Base-by-base conservation (phyloP, 768 basidiomycete genomes). In the Phanerodontia chrysosporium region DNA sequence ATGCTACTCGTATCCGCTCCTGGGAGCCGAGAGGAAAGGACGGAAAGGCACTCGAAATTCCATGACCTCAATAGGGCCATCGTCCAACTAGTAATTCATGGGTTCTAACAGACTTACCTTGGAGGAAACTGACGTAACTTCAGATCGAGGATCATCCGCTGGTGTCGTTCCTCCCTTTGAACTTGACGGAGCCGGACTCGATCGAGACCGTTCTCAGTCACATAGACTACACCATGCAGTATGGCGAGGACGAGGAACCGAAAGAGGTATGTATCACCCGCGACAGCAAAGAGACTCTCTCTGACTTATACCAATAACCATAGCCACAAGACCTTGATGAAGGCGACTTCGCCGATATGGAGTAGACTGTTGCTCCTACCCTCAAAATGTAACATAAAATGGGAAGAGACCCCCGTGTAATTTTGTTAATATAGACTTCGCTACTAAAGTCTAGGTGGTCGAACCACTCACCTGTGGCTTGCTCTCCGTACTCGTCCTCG, bases 71-170 rank as follows among this genome's bases (percentile, higher is more conserved):
- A 98, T 71, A 85, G 89, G 72, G 97, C 97, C 1, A 90, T 99
- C 59, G 97, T 97, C 0, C 91, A 95, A 67, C 78, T 99, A 65
- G 97, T 96, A 71, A 63, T 73, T 51, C n/a, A 18, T 29, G 32
- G 7, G 6, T 35, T 51, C 13, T 32, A 3, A n/a, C 49, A 29
- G 9, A 32, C 9, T 42, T 16, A 8, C 1, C 29, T n/a, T 32
- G 29, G 29, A 30, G 16, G 39, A 10, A 18, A 18, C 39, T 18
- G 4, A 24, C 52, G 29, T 35, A 49, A 55, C 13, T 51, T 22
- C 59, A 98, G 96, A 98, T 99, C 71, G 95, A 98, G 71, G 97
- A 98, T 72, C 95, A 98, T 71, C 97, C 96, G 28, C 83, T 99
- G 42, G 97, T 99, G 22, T 95, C 94, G 1, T 99, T 99, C 78